Base-by-base conservation (phyloP, 306 rosid species). In the Glycine tomentella region DNA sequence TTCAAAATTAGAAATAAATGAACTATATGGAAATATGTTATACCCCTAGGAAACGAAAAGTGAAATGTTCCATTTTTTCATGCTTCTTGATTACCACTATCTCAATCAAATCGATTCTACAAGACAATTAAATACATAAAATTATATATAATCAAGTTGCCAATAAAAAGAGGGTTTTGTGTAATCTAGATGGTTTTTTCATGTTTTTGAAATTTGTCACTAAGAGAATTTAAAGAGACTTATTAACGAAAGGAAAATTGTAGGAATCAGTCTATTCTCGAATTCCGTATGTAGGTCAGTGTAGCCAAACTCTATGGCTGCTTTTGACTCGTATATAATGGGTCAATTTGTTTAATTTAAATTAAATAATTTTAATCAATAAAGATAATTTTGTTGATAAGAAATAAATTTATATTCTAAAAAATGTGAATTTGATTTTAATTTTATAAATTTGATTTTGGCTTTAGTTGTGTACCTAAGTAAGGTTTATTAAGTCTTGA, bases 311-410 rank as follows among this genome's bases (percentile, higher is more conserved):
- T 79, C 20, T 9, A n/a, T 48, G 71, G 71, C 63, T 79, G 53
- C 70, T 70, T 79, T 79, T 79, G 83, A 79, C 83, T 70, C 10
- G 31, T 3, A 65, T 66, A 69, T 31, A 38, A 38, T 51, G 31
- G 31, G 31, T 25, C 31, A 25, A 25, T 25, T 25, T 25, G 31
- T 25, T 25, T 25, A 25, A 25, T 1, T 25, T 25, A 0, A 25
- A 25, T 0, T 25, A 25, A 25, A 2, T 25, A 25, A 25, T 2
- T 25, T 25, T 25, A 25, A 25, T 25, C 31, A 25, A 25, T 25
- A 25, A 25, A 25, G 31, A 0, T 25, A 25, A 20, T 20, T 25
- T 25, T 25, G 0, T 25, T 25, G n/a, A 25, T 25, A 25, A 25
- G 2, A 2, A 25, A 25, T 25, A 25, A 25, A 25, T 1, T 25